Conservation (phyloP, 495 filamentous ascomycete species). For the Jackrogersella minutella region DNA sequence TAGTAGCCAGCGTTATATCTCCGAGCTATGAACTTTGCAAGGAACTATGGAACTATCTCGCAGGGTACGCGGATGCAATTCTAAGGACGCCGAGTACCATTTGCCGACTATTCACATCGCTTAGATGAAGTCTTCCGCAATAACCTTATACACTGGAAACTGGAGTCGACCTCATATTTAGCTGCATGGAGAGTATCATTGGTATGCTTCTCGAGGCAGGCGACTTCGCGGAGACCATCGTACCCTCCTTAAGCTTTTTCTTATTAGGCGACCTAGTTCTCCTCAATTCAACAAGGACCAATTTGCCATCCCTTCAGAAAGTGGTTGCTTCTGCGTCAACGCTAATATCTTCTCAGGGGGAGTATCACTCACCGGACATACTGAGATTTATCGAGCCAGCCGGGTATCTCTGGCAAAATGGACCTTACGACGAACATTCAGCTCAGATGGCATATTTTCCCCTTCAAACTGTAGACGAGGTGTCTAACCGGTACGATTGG, state of each 20-base stretch:
- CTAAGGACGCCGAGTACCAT: slow-evolving; percentile 21
- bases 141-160: slow-evolving; percentile 21
- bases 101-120: slow-evolving; percentile 19
- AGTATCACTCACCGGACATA: background rate
- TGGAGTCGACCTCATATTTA: slow-evolving; percentile 32
- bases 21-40: slow-evolving; percentile 29
- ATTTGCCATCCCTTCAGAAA: slow-evolving; percentile 24
- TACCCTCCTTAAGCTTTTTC: slow-evolving; percentile 24
- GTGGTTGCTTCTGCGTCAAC: slow-evolving; percentile 14
- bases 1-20: slow-evolving; percentile 35
- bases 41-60: slow-evolving; percentile 37
- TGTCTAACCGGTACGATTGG: slow-evolving; percentile 28
- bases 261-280: slow-evolving; percentile 26
- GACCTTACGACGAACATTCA: slow-evolving; percentile 27
- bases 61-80: slow-evolving; percentile 26
- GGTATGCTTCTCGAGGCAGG: slow-evolving; percentile 34
- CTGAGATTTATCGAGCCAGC: slow-evolving; percentile 27
- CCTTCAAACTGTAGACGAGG: slow-evolving; percentile 11
- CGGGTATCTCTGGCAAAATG: slow-evolving; percentile 35
- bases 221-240: slow-evolving; percentile 22
- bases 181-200: slow-evolving; percentile 37
- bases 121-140: slow-evolving; percentile 30
- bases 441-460: slow-evolving; percentile 19
- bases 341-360: background rate
- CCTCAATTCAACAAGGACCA: slow-evolving; percentile 27